Evolutionary conservation across 805 yeast genomes (phyloP).

Genomic region (Cyberlindnera misumaiensis): DNA sequence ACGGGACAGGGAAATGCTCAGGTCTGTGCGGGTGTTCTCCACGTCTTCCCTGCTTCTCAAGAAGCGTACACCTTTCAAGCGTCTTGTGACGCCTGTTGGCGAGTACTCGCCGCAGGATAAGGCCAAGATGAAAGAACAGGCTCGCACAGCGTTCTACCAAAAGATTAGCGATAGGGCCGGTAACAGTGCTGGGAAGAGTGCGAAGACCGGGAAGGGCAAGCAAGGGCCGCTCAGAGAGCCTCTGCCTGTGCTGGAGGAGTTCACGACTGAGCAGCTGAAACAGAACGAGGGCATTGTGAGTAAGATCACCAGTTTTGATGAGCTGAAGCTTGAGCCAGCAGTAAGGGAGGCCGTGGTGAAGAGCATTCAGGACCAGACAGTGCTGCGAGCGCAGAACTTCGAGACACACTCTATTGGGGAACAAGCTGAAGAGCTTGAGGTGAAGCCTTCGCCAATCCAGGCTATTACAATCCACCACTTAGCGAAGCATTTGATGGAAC

Average conservation of each 20-base stretch:
- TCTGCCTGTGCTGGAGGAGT: conserved; percentile 18
- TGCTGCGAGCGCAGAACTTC: conserved; percentile 26
- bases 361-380: conserved; percentile 44
- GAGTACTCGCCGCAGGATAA: conserved; percentile 4
- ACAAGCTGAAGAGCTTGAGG: conserved; percentile 12
- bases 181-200: neutral
- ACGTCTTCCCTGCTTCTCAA: neutral
- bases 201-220: conserved; percentile 1
- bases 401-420: conserved; percentile 8
- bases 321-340: conserved; percentile 57
- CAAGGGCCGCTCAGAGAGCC: conserved; percentile 3
- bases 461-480: conserved; percentile 51
- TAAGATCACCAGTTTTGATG: conserved; percentile 58
- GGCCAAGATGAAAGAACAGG: conserved; percentile 5
- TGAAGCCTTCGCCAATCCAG: conserved; percentile 75
- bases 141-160: conserved; percentile 1
- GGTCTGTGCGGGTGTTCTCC: conserved; percentile 1
- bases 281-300: conserved; percentile 34
- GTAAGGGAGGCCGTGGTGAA: conserved; percentile 54
- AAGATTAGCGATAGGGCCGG: neutral
- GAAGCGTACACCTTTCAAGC: conserved; percentile 13
- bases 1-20: no score
- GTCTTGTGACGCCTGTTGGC: conserved; percentile 12
- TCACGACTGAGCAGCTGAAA: conserved; percentile 26
- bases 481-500: conserved; percentile 27